These are phyloP conservation scores for Theobroma grandiflorum DNA, from an alignment of 441 rosid genomes.

Conservation along the genomic window DNA sequence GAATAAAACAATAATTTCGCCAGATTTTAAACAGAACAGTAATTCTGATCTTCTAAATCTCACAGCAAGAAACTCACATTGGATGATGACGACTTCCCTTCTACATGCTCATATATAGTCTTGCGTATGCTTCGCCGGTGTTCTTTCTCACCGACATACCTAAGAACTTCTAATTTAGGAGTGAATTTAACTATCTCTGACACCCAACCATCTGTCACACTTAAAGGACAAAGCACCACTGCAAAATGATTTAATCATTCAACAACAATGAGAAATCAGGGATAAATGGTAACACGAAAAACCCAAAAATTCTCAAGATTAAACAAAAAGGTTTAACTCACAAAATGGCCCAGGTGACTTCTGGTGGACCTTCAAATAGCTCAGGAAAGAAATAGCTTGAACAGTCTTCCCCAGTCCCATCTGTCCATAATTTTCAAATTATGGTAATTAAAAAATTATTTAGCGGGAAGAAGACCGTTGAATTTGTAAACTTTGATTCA, in stretches of 20 bases:
- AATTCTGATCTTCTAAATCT: neutral
- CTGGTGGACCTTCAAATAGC: slow-evolving; percentile 72
- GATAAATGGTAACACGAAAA: neutral
- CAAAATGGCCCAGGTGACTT: slow-evolving; percentile 70
- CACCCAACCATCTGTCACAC: slow-evolving; percentile 90
- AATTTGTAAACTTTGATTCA: neutral
- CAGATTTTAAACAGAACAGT: neutral
- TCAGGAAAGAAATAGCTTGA: slow-evolving; percentile 78
- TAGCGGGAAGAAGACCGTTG: slow-evolving; percentile 3
- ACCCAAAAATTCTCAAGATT: neutral
- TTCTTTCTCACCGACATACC: slow-evolving; percentile 84
- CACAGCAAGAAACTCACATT: slow-evolving; percentile 52
- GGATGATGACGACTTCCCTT: slow-evolving; percentile 38
- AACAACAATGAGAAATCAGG: slow-evolving; percentile 23
- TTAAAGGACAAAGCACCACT: slow-evolving; percentile 90
- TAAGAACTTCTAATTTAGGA: slow-evolving; percentile 67
- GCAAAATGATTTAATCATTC: slow-evolving; percentile 30
- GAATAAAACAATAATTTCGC: neutral
- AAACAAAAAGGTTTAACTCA: slow-evolving; percentile 48
- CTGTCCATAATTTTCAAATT: slow-evolving; percentile 47
- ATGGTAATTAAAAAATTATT: slow-evolving; percentile 13
- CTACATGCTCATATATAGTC: slow-evolving; percentile 52
- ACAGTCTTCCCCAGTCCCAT: slow-evolving; percentile 96
- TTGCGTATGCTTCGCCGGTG: slow-evolving; percentile 60
- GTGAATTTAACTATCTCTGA: slow-evolving; percentile 77